Base-by-base conservation (phyloP, 2,329 filamentous ascomycete species). In the Graphilbum sp. region DNA sequence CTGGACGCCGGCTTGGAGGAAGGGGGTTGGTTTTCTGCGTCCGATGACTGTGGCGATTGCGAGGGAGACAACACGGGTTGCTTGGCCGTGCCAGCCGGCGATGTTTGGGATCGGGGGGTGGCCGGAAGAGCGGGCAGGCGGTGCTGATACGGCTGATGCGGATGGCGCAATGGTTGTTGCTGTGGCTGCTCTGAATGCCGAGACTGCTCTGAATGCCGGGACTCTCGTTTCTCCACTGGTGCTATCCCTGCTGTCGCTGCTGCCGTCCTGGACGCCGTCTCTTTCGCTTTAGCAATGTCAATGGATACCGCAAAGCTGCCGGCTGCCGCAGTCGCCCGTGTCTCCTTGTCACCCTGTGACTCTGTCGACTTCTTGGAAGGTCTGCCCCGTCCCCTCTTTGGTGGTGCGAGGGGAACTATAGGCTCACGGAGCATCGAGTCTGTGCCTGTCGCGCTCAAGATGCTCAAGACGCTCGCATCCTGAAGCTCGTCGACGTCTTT, bases 11-110 rank as follows among this genome's bases (percentile, higher is more conserved):
- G 70, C 38, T 65, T 71, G 5, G 75, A 75, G 1, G 79, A 81
- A 0, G 82, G 82, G 1, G 80, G 80, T 35, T 72, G 75, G 47
- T 88, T 88, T 54, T 90, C 83, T 0, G 79, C 79, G 51, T 90
- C 79, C 0, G 82, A 87, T 1, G 80, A 79, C 47, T 84, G 80
- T 0, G 77, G 77, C 1, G 80, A 81, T 16, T 69, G 69, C 0
- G 78, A 81, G 0, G 75, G 76, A 1, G 72, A 73, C 6, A 71
- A 47, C 2, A 58, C 69, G 12, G 71, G 54, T 44, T 75, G 71
- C 39, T 62, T 64, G 11, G 68, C 64, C 5, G 63, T 62, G 2
- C 62, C 58, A 0, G 61, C 62, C 2, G 67, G 62, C 1, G 64
- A 65, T 19, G 57, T 51, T 30, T 50, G 45, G 29, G 58, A 47